A percentile compares a stretch with the other conserved stretches of the same genome.
phyloP scores from a whole-genome alignment of 495 filamentous ascomycete species.

The Talaromyces thailandensis region DNA sequence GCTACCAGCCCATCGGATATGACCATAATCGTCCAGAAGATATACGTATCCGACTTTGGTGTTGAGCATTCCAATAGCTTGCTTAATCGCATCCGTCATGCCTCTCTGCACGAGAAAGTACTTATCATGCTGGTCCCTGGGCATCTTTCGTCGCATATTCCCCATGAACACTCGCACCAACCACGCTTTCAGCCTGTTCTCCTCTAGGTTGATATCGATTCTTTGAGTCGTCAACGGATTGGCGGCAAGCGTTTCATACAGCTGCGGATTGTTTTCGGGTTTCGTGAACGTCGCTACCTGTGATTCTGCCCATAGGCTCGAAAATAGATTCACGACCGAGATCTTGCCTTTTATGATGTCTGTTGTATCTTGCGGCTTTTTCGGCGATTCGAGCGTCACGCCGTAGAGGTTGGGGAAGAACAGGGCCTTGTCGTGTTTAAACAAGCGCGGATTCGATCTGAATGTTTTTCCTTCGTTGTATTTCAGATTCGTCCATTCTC shows the following conservation, averaged over 20 bases:
- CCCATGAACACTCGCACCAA: constrained; percentile 63
- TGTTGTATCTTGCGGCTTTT: constrained; percentile 56
- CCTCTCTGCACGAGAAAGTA: constrained; percentile 84
- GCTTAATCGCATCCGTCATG: constrained; percentile 60
- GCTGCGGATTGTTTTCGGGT: constrained; percentile 51
- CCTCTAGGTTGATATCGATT: constrained; percentile 80
- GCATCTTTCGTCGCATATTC: constrained; percentile 46
- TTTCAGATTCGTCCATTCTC: constrained; percentile 79
- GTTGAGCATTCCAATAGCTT: constrained; percentile 76
- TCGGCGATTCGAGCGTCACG: constrained; percentile 52
- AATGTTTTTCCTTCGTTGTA: constrained; percentile 85
- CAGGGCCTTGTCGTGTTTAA: constrained; percentile 64
- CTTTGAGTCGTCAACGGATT: constrained; percentile 48
- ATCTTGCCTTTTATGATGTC: constrained; percentile 58
- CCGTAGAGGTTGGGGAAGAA: constrained; percentile 92
- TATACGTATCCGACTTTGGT: constrained; percentile 91
- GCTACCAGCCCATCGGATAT: constrained; percentile 91
- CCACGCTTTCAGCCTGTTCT: constrained; percentile 65
- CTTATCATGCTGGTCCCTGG: constrained; percentile 51
- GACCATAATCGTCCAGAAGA: constrained; percentile 76
- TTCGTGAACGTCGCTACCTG: constrained; percentile 68
- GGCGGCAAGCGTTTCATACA: constrained; percentile 41
- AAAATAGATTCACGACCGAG: constrained; percentile 72
- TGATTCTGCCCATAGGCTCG: constrained; percentile 71
- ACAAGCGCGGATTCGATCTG: constrained; percentile 63